Percentiles rank a stretch among this genome's conserved stretches.
These are phyloP conservation scores for Phialemonium atrogriseum DNA, from an alignment of 2,329 filamentous ascomycete species.

Conservation along the genomic window DNA sequence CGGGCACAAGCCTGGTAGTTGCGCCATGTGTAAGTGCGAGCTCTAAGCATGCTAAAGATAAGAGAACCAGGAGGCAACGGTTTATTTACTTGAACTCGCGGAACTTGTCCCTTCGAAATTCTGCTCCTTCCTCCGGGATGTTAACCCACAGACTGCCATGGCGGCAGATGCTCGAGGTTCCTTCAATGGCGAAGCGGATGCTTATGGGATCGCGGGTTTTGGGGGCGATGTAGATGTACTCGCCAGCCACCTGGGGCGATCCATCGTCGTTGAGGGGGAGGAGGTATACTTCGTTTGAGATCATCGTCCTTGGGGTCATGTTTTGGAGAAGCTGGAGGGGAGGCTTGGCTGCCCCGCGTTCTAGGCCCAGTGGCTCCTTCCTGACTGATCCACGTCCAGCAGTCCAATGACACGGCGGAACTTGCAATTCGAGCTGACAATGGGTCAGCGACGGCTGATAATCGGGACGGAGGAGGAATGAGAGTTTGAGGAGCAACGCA, in stretches of 20 bases:
- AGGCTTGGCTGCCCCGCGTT: not conserved
- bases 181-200: slow-evolving; percentile 84
- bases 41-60: not conserved
- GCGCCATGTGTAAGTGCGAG: slow-evolving; percentile 7
- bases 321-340: slow-evolving; percentile 17
- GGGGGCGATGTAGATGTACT: slow-evolving; percentile 86
- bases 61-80: not conserved
- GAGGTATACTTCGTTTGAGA: slow-evolving; percentile 70
- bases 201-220: slow-evolving; percentile 64
- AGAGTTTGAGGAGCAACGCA: too few species aligned
- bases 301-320: slow-evolving; percentile 55
- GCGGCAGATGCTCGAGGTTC: slow-evolving; percentile 90
- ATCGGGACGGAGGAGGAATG: too few species aligned
- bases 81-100: slow-evolving; percentile 75
- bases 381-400: too few species aligned
- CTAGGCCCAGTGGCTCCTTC: too few species aligned
- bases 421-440: too few species aligned
- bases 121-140: slow-evolving; percentile 67
- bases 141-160: slow-evolving; percentile 96
- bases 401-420: too few species aligned
- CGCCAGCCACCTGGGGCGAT: slow-evolving; percentile 77
- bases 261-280: slow-evolving; percentile 89
- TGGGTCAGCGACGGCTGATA: too few species aligned
- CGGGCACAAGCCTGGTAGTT: slow-evolving; percentile 62
- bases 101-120: slow-evolving; percentile 73